These are phyloP conservation scores for Fusarium domesticum DNA, from an alignment of 2,329 filamentous ascomycete genomes.

Conservation along the genomic window DNA sequence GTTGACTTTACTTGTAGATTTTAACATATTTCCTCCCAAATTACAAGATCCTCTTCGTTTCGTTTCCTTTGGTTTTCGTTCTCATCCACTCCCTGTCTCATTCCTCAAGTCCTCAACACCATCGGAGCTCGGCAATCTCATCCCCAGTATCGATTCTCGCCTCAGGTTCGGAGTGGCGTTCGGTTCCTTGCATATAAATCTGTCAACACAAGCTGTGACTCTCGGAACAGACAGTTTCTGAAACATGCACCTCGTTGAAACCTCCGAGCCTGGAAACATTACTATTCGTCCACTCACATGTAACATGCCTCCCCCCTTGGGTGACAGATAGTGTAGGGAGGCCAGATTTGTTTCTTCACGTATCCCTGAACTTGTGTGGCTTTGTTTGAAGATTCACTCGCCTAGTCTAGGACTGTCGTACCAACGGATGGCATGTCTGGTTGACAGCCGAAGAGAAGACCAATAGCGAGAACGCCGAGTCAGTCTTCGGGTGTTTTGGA, in stretches of 20 bases:
- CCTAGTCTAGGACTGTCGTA: conserved; percentile 12
- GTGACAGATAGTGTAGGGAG: too few relatives aligned
- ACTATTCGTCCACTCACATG: background rate
- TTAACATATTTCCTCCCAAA: too few relatives aligned
- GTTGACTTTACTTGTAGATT: too few relatives aligned
- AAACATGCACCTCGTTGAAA: conserved; percentile 16
- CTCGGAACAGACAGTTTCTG: conserved; percentile 21
- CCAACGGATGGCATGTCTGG: conserved; percentile 6
- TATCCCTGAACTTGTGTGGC: conserved; percentile 4
- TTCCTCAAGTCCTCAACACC: background rate
- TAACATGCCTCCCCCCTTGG: background rate
- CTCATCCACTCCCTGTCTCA: background rate
- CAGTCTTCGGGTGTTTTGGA: conserved; percentile 15
- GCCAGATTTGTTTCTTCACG: background rate
- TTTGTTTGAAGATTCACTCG: conserved; percentile 8
- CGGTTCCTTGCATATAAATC: conserved; percentile 21
- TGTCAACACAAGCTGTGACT: conserved; percentile 7
- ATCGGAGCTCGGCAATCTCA: conserved; percentile 10
- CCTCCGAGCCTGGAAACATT: background rate
- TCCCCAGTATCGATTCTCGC: conserved; percentile 1
- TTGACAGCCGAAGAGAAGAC: conserved; percentile 13
- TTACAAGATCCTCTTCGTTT: too few relatives aligned
- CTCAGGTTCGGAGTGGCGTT: conserved; percentile 17
- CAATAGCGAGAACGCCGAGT: conserved; percentile 22
- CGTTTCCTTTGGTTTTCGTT: background rate